phyloP scores from a whole-genome alignment of 495 filamentous ascomycete species.

The Xylaria curta region DNA sequence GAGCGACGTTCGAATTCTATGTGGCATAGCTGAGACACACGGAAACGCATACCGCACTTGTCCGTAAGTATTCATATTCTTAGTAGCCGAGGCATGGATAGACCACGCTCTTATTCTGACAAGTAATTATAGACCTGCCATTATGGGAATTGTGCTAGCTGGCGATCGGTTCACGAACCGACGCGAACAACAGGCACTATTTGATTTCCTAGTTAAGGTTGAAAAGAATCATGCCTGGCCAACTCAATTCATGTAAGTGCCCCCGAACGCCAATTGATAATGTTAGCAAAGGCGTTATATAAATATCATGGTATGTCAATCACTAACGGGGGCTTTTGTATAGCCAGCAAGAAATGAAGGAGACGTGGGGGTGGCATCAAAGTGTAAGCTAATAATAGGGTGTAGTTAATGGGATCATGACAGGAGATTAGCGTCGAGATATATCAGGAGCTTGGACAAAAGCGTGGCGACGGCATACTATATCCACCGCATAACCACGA shows the following conservation, averaged over 20 bases:
- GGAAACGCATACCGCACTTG: neutral
- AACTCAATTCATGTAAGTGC: neutral
- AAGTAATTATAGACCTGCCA: neutral
- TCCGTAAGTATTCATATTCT: neutral
- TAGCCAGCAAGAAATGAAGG: slow-evolving; percentile 5
- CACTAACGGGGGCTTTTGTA: neutral
- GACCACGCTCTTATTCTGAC: neutral
- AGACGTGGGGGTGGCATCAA: neutral
- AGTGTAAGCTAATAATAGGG: too few relatives aligned
- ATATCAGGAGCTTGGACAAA: too few relatives aligned
- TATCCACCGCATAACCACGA: too few relatives aligned
- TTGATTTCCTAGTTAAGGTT: neutral
- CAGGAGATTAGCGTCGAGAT: too few relatives aligned
- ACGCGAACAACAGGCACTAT: slow-evolving; percentile 1
- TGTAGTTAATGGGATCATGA: too few relatives aligned
- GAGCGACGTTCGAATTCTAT: neutral
- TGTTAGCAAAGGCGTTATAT: neutral
- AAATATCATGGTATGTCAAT: neutral
- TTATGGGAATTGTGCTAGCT: neutral
- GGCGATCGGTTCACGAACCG: neutral
- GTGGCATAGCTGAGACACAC: neutral
- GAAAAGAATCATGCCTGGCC: slow-evolving; percentile 2
- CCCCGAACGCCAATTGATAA: neutral
- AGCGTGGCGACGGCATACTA: too few relatives aligned
- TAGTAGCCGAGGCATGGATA: neutral